Conservation (phyloP, 257 asterid genomes). For the Nicotiana tabacum region DNA sequence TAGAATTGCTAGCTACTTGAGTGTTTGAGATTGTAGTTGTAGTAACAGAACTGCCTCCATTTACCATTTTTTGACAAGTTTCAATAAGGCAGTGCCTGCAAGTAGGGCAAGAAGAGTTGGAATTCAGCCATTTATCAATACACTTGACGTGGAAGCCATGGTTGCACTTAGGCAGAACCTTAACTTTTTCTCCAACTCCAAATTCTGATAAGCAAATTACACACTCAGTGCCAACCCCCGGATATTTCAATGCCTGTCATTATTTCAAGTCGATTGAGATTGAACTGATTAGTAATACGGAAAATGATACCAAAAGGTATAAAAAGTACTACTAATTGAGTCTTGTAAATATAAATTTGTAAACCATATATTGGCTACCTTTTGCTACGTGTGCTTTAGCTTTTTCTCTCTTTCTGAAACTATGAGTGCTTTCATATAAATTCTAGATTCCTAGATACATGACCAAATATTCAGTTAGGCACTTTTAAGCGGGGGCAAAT, state of each 20-base stretch:
- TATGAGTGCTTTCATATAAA: neutral
- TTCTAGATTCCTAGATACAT: neutral
- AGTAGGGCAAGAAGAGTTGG: slow-evolving; percentile 1
- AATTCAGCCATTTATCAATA: neutral
- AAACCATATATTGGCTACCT: neutral
- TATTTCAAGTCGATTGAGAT: no score
- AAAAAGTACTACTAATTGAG: no score
- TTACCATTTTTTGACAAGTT: neutral
- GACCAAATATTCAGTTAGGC: neutral
- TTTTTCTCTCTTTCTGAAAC: neutral
- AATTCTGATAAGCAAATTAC: neutral
- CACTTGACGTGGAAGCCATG: neutral
- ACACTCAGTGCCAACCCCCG: neutral
- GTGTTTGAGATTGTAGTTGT: neutral
- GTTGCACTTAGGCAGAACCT: neutral
- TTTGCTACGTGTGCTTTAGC: neutral
- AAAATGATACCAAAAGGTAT: no score
- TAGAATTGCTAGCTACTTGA: neutral
- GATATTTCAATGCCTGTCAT: neutral
- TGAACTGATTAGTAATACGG: no score
- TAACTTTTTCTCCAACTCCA: neutral
- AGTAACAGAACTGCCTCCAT: neutral
- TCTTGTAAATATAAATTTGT: no score
- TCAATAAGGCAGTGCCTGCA: neutral
- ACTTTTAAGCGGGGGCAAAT: no score